A percentile compares a stretch with the other conserved stretches of the same genome.
These are phyloP conservation scores for Cynara cardunculus DNA, from an alignment of 129 eudicot species.

Conservation along the genomic window DNA sequence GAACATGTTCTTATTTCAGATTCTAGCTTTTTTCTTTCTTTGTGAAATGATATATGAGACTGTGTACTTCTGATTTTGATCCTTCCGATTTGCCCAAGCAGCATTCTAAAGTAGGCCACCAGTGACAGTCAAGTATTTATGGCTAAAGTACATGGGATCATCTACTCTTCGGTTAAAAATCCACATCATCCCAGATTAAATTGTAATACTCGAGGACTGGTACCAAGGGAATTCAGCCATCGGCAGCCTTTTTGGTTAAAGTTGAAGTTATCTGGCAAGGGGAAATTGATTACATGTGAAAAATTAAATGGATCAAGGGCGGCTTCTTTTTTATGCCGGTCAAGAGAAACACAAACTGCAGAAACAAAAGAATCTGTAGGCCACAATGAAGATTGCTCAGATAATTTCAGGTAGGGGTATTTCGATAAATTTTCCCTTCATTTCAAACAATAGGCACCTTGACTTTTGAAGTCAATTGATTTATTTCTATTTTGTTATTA, in stretches of 20 bases:
- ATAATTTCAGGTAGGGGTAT: conserved; percentile 49
- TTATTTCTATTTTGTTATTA: neutral
- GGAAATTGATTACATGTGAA: conserved; percentile 26
- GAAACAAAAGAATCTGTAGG: conserved; percentile 53
- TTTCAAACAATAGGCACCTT: neutral
- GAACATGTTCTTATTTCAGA: neutral
- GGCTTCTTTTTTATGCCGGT: conserved; percentile 51
- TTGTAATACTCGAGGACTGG: conserved; percentile 36
- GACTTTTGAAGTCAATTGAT: neutral
- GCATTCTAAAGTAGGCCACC: conserved; percentile 15
- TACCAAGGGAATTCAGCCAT: conserved; percentile 30
- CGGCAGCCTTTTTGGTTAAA: conserved; percentile 38
- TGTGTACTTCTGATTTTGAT: conserved; percentile 13
- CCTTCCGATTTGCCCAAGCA: conserved; percentile 18
- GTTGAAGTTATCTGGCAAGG: conserved; percentile 32
- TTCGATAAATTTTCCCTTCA: neutral
- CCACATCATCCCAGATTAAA: conserved; percentile 61
- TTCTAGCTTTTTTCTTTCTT: conserved; percentile 17
- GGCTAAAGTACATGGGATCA: conserved; percentile 60
- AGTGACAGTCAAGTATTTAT: conserved; percentile 18
- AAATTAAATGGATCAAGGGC: conserved; percentile 18
- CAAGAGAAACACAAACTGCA: conserved; percentile 55
- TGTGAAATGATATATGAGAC: conserved; percentile 15
- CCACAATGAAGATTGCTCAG: conserved; percentile 47
- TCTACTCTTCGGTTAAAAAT: conserved; percentile 51